Evolutionary conservation across 2,329 filamentous ascomycete genomes (phyloP).

Genomic region (Chaetoscypha palmicola): DNA sequence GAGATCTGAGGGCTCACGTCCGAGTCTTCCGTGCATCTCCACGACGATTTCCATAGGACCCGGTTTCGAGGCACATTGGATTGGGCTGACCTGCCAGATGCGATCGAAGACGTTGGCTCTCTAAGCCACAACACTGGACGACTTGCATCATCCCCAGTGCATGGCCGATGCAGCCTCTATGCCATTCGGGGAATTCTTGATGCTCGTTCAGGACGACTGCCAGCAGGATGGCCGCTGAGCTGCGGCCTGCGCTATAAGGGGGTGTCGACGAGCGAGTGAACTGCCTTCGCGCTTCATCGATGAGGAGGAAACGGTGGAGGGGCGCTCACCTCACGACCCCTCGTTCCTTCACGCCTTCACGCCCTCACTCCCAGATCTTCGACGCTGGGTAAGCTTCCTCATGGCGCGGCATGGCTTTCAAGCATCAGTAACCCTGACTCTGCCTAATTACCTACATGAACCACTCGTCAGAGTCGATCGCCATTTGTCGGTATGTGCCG

Average conservation of each 20-base stretch:
- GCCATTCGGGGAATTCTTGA: constrained; percentile 6
- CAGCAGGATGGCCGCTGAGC: constrained; percentile 3
- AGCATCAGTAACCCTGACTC: constrained; percentile 9
- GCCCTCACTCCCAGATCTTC: constrained; percentile 2
- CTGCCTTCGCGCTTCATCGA: too few species aligned
- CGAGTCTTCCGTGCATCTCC: not conserved
- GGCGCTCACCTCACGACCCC: not conserved
- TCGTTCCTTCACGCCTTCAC: not conserved
- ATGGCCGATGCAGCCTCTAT: constrained; percentile 7
- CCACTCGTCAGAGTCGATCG: not conserved
- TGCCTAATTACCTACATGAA: constrained; percentile 10
- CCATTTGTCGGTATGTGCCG: constrained; percentile 2
- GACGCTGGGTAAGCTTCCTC: constrained; percentile 5
- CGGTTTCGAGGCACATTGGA: not conserved
- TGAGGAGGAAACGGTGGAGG: not conserved
- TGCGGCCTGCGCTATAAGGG: constrained; percentile 6
- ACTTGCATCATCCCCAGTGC: constrained; percentile 1
- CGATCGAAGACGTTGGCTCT: constrained; percentile 7
- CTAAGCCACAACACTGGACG: constrained; percentile 5
- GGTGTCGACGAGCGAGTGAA: constrained; percentile 1
- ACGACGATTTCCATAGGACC: not conserved
- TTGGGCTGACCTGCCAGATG: not conserved
- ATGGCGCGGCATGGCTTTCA: constrained; percentile 4
- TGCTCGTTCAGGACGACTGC: constrained; percentile 1
- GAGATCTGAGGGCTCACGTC: not conserved